Evolutionary conservation across 805 yeast genomes (phyloP).

Genomic region (Barnettozyma siamensis): DNA sequence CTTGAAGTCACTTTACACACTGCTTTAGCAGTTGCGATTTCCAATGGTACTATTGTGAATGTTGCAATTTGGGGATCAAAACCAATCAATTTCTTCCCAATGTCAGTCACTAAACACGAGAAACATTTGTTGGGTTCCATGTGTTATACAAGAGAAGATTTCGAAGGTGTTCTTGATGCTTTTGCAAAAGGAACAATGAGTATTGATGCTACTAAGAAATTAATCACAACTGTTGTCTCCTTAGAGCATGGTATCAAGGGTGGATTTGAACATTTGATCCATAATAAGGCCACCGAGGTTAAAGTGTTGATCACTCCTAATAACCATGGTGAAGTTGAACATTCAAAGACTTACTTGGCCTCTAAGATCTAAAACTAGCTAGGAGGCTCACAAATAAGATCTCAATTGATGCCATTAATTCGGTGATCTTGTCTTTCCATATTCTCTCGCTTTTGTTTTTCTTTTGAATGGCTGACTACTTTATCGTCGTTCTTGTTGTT

Average conservation of each 20-base stretch:
- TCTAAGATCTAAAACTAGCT: not conserved
- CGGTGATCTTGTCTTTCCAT: too few species aligned
- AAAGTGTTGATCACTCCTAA: constrained; percentile 50
- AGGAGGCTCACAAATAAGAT: too few species aligned
- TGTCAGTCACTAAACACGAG: constrained; percentile 51
- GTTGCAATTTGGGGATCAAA: constrained; percentile 60
- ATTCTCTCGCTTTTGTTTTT: too few species aligned
- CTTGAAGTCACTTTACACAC: constrained; percentile 47
- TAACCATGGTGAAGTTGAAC: constrained; percentile 30
- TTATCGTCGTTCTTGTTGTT: too few species aligned
- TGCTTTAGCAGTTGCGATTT: constrained; percentile 42
- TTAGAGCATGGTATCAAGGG: constrained; percentile 46
- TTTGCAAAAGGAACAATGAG: constrained; percentile 41
- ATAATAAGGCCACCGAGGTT: constrained; percentile 49
- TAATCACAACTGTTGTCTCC: constrained; percentile 49
- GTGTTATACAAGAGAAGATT: constrained; percentile 53
- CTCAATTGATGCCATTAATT: too few species aligned
- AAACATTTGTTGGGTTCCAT: constrained; percentile 54
- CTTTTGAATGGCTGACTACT: too few species aligned
- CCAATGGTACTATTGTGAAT: constrained; percentile 55
- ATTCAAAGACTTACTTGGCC: constrained; percentile 14
- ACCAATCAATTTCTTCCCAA: constrained; percentile 45
- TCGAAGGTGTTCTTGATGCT: constrained; percentile 49
- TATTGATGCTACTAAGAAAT: constrained; percentile 35
- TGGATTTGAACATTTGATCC: constrained; percentile 46